Conservation (phyloP, 2,329 filamentous ascomycete species). For the Endothia cerciana region DNA sequence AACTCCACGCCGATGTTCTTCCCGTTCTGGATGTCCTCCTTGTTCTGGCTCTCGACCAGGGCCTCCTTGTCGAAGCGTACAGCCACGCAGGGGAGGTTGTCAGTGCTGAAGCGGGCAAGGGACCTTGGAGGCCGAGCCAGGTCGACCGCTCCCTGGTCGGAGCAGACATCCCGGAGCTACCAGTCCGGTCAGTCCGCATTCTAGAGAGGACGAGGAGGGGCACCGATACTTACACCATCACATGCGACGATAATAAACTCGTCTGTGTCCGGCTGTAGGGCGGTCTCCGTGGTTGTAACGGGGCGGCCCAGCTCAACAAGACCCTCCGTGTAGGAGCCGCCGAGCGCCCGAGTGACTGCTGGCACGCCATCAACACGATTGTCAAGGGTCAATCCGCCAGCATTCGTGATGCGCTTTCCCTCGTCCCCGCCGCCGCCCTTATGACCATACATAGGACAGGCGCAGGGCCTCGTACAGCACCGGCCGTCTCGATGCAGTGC, state of each 20-base stretch:
- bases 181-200: constrained; percentile 41
- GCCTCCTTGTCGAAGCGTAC: constrained; percentile 80
- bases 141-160: constrained; percentile 95
- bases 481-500: constrained; percentile 74
- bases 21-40: too few relatives aligned
- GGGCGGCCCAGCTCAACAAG: constrained; percentile 93
- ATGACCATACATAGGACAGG: constrained; percentile 95
- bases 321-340: constrained; percentile 97
- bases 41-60: constrained; percentile 51
- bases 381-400: constrained; percentile 92
- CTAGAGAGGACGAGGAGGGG: background rate
- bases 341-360: constrained; percentile 90
- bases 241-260: constrained; percentile 98
- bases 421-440: constrained; percentile 99
- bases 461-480: constrained; percentile 95
- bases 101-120: constrained; percentile 89
- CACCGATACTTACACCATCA: constrained; percentile 78
- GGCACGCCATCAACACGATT: constrained; percentile 97
- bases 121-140: constrained; percentile 84
- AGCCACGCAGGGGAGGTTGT: constrained; percentile 97
- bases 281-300: constrained; percentile 98
- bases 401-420: constrained; percentile 88
- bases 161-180: constrained; percentile 98
- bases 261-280: constrained; percentile 91
- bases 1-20: constrained; percentile 57